Percentiles rank a stretch among this genome's conserved stretches.
Evolutionary conservation across 1,139 yeast species (phyloP).

Genomic region (Candida buenavistaensis): DNA sequence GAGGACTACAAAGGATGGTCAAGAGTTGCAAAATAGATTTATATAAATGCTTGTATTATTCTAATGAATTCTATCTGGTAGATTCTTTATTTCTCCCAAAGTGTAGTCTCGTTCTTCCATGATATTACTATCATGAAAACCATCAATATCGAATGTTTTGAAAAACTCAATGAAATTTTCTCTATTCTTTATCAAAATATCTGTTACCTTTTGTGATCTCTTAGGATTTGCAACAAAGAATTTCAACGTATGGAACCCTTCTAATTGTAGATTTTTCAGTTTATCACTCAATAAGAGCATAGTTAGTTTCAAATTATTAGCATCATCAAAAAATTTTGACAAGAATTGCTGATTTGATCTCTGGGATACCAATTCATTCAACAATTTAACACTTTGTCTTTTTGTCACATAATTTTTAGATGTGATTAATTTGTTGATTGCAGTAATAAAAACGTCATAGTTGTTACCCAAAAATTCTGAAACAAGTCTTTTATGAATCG

Average conservation of each 20-base stretch:
- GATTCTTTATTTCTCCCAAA: slow-evolving; percentile 66
- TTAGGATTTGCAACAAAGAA: slow-evolving; percentile 94
- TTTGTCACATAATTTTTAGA: slow-evolving; percentile 87
- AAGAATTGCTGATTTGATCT: slow-evolving; percentile 72
- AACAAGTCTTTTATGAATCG: slow-evolving; percentile 66
- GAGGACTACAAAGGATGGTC: slow-evolving; percentile 66
- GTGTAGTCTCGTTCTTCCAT: slow-evolving; percentile 82
- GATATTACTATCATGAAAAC: slow-evolving; percentile 66
- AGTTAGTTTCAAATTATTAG: slow-evolving; percentile 77
- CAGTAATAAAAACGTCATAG: slow-evolving; percentile 54
- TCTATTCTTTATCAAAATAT: slow-evolving; percentile 80
- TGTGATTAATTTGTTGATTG: slow-evolving; percentile 67
- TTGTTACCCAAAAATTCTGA: slow-evolving; percentile 65
- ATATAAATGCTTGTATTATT: neutral
- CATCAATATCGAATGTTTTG: slow-evolving; percentile 61
- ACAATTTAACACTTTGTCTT: slow-evolving; percentile 81
- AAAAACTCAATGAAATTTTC: slow-evolving; percentile 72
- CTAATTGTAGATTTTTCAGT: slow-evolving; percentile 84
- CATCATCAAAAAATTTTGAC: slow-evolving; percentile 74
- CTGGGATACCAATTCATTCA: slow-evolving; percentile 73
- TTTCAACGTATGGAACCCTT: slow-evolving; percentile 91
- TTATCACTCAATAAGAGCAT: slow-evolving; percentile 88
- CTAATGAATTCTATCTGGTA: slow-evolving; percentile 45
- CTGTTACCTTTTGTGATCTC: slow-evolving; percentile 75
- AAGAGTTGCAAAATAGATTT: slow-evolving; percentile 37